Base-by-base conservation (phyloP, 1,284 basidiomycete genomes). In the Singerocomus inundabilis region DNA sequence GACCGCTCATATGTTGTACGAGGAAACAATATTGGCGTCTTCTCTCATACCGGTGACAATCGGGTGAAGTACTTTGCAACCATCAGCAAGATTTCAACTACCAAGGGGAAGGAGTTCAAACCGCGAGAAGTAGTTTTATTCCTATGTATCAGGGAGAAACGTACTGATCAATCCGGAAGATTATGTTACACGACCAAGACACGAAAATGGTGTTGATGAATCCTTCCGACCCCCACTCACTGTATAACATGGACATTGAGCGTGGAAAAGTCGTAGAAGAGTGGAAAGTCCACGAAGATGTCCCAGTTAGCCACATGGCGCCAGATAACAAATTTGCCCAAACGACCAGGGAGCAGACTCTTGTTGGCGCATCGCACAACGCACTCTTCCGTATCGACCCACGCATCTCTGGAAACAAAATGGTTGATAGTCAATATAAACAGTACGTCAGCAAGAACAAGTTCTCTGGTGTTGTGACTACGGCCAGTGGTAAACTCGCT, bases 171-270 rank as follows among this genome's bases (percentile, higher is more conserved):
- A 11, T 43, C 18, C 48, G 54, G 28, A 57, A 94, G 92, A 83
- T 96, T 66, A 98, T 99, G 96, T 75, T 98, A 31, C 96, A 99
- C 69, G 91, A 98, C 62, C 93, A 97, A 81, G 97, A 99, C 69
- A 81, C 85, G 32, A 92, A 93, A 72, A 95, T 99, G 93, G 77
- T 99, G 46, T 68, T 99, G 51, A 91, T 93, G 81, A 91, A 98
- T 64, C 87, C 92, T 1, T 66, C 71, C 32, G 85, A 94, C 47
- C 82, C 85, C n/a, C 84, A 94, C 61, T 87, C 93, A 0, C 73
- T 99, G 32, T 98, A 86, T 74, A 86, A 80, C 58, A 86, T 99
- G 81, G 97, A 99, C 70, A 82, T 99, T 55, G 93, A 96, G 70
- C 87, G 88, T 38, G 97, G 94, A 43, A 97, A 98, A 73, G 87